Base-by-base conservation (phyloP, 371 early-diverging fungal genomes). In the Apophysomyces variabilis region DNA sequence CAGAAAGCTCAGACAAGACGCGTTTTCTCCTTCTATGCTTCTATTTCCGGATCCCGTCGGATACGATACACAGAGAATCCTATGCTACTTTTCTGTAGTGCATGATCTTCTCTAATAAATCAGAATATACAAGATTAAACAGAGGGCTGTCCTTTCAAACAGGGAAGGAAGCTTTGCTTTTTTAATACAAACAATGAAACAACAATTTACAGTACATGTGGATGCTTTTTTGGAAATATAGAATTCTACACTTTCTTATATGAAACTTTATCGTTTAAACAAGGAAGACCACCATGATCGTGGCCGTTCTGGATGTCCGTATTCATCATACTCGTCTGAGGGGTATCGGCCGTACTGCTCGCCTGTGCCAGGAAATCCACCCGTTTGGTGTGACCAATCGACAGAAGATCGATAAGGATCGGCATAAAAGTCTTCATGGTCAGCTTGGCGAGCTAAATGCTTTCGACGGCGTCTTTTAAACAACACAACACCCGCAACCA, bases 391-490 rank as follows among this genome's bases (percentile, higher is more conserved):
- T 11, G 54, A 50, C 54, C 54, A 50, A 32, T 50, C 54, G 54
- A 50, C 54, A 26, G 54, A 50, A 26, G 54, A 18, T 7, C 61
- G 61, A 45, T 61, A 47, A 21, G 61, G 61, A 37, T 61, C 61
- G 14, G 61, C 61, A 45, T 61, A 61, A 37, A 61, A 61, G 36
- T 61, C 61, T 43, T 61, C 61, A 26, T 61, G 46, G 46, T 61
- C 43, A 47, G 18, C 46, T 35, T 46, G 61, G 16, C 54, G 54
- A 44, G 43, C 61, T 47, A 61, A 13, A 32, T 43, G 45, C 61
- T 32, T 13, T 45, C 46, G 61, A 16, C 61, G 44, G 32, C 47
- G 61, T 50, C 54, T 50, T 35, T 50, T 50, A 16, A n/a, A 21
- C 21, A 50, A 26, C 5, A 50, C 54, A 50, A 26, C 21, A 50